Base-by-base conservation (phyloP, 2,329 filamentous ascomycete genomes). In the Cryphonectria parasitica region DNA sequence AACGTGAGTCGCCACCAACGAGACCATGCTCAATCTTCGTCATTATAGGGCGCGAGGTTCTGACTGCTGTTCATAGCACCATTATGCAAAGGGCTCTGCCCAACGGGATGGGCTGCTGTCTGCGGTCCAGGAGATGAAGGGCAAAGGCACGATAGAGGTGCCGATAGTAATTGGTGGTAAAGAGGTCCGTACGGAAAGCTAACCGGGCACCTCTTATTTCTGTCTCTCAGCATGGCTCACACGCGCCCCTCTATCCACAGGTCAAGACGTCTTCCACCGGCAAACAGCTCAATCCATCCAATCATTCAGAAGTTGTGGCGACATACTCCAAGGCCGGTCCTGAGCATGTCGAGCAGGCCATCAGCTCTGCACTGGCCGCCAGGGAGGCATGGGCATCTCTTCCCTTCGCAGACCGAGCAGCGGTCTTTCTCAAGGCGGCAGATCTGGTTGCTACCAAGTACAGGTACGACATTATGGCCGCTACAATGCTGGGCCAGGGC, bases 341-440 rank as follows among this genome's bases (percentile, higher is more conserved):
- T 39, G 85, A 88, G 74, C 91, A 98, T 77, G 92, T 98, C 75
- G 86, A 88, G 73, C 85, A 85, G 54, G 94, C 95, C 68, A 98
- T 98, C 77, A 89, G 93, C 39, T 88, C 93, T 52, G 95, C 95
- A 36, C 88, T 98, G 58, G 89, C 88, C n/a, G 95, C 95, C 64
- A 96, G 97, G 83, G 86, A 90, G 68, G 88, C 89, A 43, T 99
- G 96, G 95, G 94, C 95, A 78, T 86, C 88, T 6, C 86, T 97
- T 25, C 93, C 95, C 19, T 98, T 98, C 78, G 89, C 92, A 64
- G 95, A 98, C 82, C 90, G 95, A 68, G 95, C 95, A 17, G 92
- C 95, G 69, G 88, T 99, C 78, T 98, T 98, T 85, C 88, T 98
- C 78, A 98, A 98, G 87, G 95, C 96, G 3, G 95, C 95, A 45